Evolutionary conservation across 345 rosid genomes (phyloP), one percentile per base, ranked within the genome.

Genomic region (Euphorbia pulcherrima): DNA sequence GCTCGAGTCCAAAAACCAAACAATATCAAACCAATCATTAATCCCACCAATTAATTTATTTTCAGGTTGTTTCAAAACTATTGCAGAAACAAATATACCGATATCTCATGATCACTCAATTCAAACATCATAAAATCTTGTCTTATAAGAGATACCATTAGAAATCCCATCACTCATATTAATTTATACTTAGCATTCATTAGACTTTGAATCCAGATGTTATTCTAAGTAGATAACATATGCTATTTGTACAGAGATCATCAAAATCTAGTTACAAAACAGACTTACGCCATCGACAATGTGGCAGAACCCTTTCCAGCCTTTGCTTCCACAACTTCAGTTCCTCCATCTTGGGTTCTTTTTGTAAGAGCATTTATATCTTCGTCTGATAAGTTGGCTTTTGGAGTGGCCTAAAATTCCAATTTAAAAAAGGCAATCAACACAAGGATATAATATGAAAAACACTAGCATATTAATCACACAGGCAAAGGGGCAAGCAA

Each of bases 261-360:
- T 27, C 28, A 59, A 55, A 51, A 20, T 21, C 28, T n/a, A 39
- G 20, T 33, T 2, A 68, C 9, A 61, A 69, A 46, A 55, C 7
- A 66, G 12, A 82, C 96, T 83, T 84, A 91, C 96, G 96, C 97
- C 96, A 91, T 87, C 55, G 96, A 91, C 71, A 87, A 77, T 28
- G 93, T 91, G 17, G 97, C 93, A 41, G 96, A 91, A 72, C 96
- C 97, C 77, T 89, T 89, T 77, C 93, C 97, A 74, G 93, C 96
- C 86, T 89, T 91, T 13, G 93, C 97, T 74, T 91, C 90, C 63
- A 86, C 96, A 58, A 91, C 96, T 70, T 91, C 87, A n/a, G 96
- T 91, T 56, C 96, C 97, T 72, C 96, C 92, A 63, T 89, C 96
- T 80, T 91, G 97, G 0, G 91, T 89, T 71, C 96, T 75, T 82